phyloP scores from a whole-genome alignment of 495 filamentous ascomycete species.

The Alectoria sarmentosa region DNA sequence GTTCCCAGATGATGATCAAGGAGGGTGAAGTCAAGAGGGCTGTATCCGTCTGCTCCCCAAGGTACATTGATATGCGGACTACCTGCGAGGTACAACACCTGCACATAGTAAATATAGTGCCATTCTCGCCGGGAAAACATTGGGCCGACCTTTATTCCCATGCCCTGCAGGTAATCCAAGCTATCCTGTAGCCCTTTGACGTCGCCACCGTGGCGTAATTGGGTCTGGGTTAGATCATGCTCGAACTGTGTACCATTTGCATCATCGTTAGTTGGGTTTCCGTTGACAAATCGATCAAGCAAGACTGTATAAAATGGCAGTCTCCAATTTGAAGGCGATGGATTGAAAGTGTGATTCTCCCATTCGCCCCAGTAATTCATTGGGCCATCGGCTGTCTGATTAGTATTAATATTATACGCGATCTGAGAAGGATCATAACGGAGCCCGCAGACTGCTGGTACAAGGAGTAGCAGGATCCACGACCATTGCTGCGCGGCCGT shows the following conservation, averaged over 20 bases:
- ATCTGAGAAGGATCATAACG: conserved; percentile 48
- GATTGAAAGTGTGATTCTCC: conserved; percentile 45
- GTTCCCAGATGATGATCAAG: conserved; percentile 64
- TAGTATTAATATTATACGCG: conserved; percentile 57
- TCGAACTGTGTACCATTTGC: conserved; percentile 62
- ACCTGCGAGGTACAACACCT: conserved; percentile 65
- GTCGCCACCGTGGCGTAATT: conserved; percentile 71
- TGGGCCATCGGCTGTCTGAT: conserved; percentile 50
- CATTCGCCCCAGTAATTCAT: conserved; percentile 58
- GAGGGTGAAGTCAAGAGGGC: conserved; percentile 61
- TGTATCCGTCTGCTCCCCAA: conserved; percentile 62
- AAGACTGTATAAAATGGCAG: conserved; percentile 67
- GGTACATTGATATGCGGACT: conserved; percentile 63
- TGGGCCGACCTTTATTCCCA: conserved; percentile 66
- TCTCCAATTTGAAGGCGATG: conserved; percentile 62
- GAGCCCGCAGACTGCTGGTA: too few relatives aligned
- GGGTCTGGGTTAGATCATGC: conserved; percentile 59
- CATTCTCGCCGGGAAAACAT: too few relatives aligned
- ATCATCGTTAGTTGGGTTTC: conserved; percentile 65
- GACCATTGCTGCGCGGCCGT: not conserved
- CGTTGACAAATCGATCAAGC: conserved; percentile 64
- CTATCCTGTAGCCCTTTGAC: conserved; percentile 56
- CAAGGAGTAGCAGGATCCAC: not conserved
- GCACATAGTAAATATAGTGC: not conserved
- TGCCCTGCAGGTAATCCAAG: conserved; percentile 66